Base-by-base conservation (phyloP, 1,284 basidiomycete species). In the Pterulicium gracile region DNA sequence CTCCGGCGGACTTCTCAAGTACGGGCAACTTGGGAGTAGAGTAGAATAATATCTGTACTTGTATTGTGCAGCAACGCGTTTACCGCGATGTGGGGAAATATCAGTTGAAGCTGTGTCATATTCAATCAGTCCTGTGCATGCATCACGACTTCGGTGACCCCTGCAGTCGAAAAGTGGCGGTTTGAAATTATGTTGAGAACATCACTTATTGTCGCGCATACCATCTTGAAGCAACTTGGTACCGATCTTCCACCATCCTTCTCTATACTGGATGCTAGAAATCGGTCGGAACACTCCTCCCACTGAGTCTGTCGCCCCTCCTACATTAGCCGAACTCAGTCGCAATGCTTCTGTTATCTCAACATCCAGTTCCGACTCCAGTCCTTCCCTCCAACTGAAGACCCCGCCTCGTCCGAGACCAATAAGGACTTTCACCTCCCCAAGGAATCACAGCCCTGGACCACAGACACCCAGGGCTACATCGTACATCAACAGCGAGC, bases 311-410 rank as follows among this genome's bases (percentile, higher is more conserved):
- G 50, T 58, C 10, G 56, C 53, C 47, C 60, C 61, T 10, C 67
- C 71, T 7, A 67, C 70, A 1, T 68, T 82, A 42, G 76, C 77
- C 45, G 75, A 79, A 58, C 70, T 86, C 47, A 81, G 78, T 66
- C 74, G 83, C 58, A 85, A 84, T 66, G 72, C 82, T 3, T 84
- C 81, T 12, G 82, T 83, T 56, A 82, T 86, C 12, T 82, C 81
- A 2, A 76, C 75, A 23, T 79, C 79, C 45, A 74, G 72, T 60
- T 79, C 78, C 36, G 73, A 77, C 55, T 72, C 72, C 24, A 64
- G 67, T 50, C 61, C 66, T 21, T 66, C 70, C 41, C 53, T 70
- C 48, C 61, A 60, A 39, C 53, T 69, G 36, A 58, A 67, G 36
- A 65, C 63, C 4, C 65, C 75, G 14, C 65, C 69, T n/a, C 69